Percentiles rank a stretch among this genome's conserved stretches.
These are phyloP conservation scores for Stylosanthes scabra DNA, from an alignment of 331 rosid genomes.

Conservation along the genomic window DNA sequence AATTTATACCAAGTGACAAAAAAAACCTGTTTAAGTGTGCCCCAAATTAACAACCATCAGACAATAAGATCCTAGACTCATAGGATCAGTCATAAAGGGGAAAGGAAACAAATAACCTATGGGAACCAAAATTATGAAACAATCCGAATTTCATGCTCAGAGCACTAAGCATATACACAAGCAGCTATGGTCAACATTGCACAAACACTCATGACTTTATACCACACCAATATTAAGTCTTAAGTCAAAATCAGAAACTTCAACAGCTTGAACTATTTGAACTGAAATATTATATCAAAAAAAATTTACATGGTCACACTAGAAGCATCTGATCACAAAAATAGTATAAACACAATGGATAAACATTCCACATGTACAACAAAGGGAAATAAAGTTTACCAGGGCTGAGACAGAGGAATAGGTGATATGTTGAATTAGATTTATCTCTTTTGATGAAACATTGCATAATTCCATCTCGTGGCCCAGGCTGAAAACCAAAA, in stretches of 20 bases:
- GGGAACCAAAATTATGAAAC: too few relatives aligned
- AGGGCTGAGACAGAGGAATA: slow-evolving; percentile 85
- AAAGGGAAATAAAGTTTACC: slow-evolving; percentile 43
- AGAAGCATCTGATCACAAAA: slow-evolving; percentile 23
- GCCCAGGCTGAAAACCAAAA: slow-evolving; percentile 83
- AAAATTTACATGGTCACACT: slow-evolving; percentile 18
- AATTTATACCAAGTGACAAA: too few relatives aligned
- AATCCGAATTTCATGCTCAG: too few relatives aligned
- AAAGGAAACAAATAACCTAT: too few relatives aligned
- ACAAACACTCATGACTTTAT: background rate
- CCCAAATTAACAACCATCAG: too few relatives aligned
- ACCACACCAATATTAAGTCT: background rate
- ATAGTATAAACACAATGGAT: background rate
- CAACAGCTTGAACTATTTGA: background rate
- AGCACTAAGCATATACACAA: too few relatives aligned
- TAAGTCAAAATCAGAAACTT: slow-evolving; percentile 11
- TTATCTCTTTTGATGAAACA: slow-evolving; percentile 92
- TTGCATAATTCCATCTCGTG: slow-evolving; percentile 76
- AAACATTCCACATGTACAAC: background rate
- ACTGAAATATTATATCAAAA: background rate
- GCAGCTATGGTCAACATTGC: slow-evolving; percentile 8
- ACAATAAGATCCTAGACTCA: too few relatives aligned
- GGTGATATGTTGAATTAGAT: slow-evolving; percentile 84
- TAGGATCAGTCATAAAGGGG: too few relatives aligned
- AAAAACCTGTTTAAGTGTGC: too few relatives aligned